phyloP scores from a whole-genome alignment of 306 rosid species.

The Sicyos edulis region DNA sequence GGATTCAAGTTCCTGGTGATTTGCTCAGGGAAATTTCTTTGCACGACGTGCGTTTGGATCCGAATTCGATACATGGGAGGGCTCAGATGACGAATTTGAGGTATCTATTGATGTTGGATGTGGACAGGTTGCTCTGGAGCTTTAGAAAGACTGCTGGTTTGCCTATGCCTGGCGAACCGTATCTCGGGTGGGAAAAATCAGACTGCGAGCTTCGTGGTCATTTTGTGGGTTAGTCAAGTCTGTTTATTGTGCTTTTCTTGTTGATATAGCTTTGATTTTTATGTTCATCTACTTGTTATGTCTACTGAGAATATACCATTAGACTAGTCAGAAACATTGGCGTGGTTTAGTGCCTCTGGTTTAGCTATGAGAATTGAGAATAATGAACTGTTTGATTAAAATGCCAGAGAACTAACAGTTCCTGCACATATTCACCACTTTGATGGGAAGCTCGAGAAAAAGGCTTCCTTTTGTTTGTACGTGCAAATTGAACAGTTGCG shows the following conservation, averaged over 20 bases:
- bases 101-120: constrained; percentile 70
- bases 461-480: not conserved
- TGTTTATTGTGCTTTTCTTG: constrained; percentile 11
- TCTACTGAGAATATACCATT: not conserved
- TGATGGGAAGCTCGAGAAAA: not conserved
- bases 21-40: constrained; percentile 64
- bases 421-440: not conserved
- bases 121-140: constrained; percentile 67
- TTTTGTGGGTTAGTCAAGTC: constrained; percentile 57
- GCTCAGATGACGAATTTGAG: constrained; percentile 75
- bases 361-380: not conserved
- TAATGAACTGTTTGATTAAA: not conserved
- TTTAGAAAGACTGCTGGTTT: constrained; percentile 73
- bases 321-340: not conserved
- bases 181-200: constrained; percentile 62
- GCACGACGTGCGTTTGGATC: constrained; percentile 53
- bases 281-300: not conserved
- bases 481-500: not conserved
- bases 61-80: constrained; percentile 39
- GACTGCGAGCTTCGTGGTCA: constrained; percentile 68
- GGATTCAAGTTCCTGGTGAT: constrained; percentile 29
- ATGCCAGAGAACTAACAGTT: not conserved
- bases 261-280: not conserved
- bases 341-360: not conserved
- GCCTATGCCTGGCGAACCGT: constrained; percentile 56